A percentile compares a stretch with the other conserved stretches of the same genome.
Evolutionary conservation across 768 basidiomycete genomes (phyloP).

Genomic region (Astraeus odoratus): DNA sequence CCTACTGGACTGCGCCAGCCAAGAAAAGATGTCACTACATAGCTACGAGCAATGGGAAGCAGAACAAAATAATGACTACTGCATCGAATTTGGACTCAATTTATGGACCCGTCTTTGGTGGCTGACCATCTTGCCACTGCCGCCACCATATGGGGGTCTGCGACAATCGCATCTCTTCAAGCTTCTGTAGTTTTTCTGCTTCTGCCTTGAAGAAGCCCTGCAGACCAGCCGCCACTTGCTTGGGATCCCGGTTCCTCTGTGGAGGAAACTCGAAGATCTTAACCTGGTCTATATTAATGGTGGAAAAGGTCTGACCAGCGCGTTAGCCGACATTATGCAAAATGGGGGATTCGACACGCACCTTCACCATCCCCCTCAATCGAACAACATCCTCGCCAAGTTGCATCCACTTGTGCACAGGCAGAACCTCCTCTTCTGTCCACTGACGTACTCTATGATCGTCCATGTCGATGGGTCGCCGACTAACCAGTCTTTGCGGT

Average conservation of each 20-base stretch:
- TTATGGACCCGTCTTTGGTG: too few relatives aligned
- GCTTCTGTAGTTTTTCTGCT: conserved; percentile 12
- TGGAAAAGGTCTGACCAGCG: conserved; percentile 12
- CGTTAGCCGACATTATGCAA: neutral
- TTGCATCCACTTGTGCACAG: conserved; percentile 32
- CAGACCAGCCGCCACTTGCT: conserved; percentile 14
- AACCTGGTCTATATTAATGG: conserved; percentile 10
- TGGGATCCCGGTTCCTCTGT: conserved; percentile 7
- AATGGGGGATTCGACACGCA: conserved; percentile 4
- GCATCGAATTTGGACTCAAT: too few relatives aligned
- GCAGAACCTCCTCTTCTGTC: conserved; percentile 29
- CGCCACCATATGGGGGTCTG: conserved; percentile 24
- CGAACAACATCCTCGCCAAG: conserved; percentile 23
- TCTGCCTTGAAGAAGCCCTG: conserved; percentile 21
- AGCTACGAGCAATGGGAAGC: too few relatives aligned
- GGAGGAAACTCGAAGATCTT: conserved; percentile 8
- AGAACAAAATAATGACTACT: too few relatives aligned
- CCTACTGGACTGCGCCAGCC: too few relatives aligned
- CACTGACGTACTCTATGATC: conserved; percentile 35
- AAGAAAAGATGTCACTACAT: too few relatives aligned
- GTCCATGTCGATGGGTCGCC: conserved; percentile 22
- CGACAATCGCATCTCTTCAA: conserved; percentile 19
- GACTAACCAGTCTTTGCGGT: conserved; percentile 14
- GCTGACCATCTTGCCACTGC: conserved; percentile 22
- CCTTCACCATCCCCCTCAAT: conserved; percentile 24